Evolutionary conservation across 1,139 yeast species (phyloP).

Genomic region (Pichia sp.): DNA sequence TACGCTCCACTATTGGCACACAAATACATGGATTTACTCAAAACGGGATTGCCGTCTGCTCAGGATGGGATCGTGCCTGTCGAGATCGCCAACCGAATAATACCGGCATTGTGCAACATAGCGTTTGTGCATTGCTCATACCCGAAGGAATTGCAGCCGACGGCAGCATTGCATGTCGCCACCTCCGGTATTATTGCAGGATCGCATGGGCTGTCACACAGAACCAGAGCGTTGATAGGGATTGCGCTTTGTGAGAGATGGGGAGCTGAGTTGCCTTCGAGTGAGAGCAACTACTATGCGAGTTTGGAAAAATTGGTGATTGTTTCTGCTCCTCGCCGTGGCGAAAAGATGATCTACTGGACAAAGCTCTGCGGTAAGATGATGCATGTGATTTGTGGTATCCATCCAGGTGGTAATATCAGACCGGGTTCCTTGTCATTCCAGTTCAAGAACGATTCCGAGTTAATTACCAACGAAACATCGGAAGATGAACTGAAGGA

Average conservation of each 20-base stretch:
- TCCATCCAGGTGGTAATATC: constrained; percentile 69
- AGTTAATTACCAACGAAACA: constrained; percentile 5
- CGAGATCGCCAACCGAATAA: constrained; percentile 52
- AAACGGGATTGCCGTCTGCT: constrained; percentile 46
- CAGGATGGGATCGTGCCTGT: constrained; percentile 42
- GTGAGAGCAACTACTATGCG: constrained; percentile 42
- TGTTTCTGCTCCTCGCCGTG: constrained; percentile 42
- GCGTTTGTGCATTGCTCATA: constrained; percentile 69
- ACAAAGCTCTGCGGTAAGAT: constrained; percentile 60
- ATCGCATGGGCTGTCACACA: constrained; percentile 63
- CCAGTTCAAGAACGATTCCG: constrained; percentile 30
- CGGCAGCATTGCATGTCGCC: constrained; percentile 62
- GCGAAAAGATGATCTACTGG: constrained; percentile 55
- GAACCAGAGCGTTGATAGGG: constrained; percentile 60
- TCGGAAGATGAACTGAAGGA: constrained; percentile 1
- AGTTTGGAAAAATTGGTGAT: constrained; percentile 42
- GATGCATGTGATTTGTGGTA: constrained; percentile 70
- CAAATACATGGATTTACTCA: constrained; percentile 46
- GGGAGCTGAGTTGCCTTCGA: constrained; percentile 68
- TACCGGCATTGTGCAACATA: constrained; percentile 62
- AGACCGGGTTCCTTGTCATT: constrained; percentile 47
- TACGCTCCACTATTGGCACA: constrained; percentile 58
- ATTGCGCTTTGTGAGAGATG: constrained; percentile 67
- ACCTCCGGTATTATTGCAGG: constrained; percentile 67
- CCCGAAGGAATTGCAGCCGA: constrained; percentile 65